phyloP scores from a whole-genome alignment of 2,329 filamentous ascomycete genomes.

The Cladophialophora yegresii region DNA sequence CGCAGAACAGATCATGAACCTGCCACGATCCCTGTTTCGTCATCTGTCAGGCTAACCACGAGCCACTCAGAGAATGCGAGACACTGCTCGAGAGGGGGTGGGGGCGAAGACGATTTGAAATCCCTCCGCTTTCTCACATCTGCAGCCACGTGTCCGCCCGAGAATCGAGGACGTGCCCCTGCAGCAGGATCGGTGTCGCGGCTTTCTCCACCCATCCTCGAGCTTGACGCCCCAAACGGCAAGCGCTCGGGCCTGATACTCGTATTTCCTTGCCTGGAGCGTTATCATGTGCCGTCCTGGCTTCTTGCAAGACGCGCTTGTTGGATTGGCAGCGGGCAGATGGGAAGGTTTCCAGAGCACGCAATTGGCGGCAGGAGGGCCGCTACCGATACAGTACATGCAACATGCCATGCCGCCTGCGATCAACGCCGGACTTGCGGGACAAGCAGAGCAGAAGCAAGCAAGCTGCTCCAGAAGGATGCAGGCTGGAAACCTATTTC shows the following conservation, averaged over 20 bases:
- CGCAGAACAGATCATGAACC: not conserved
- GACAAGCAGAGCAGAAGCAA: not conserved
- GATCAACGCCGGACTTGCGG: not conserved
- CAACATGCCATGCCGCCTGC: not conserved
- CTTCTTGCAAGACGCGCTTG: not conserved
- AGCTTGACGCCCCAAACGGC: not conserved
- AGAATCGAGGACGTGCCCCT: conserved; percentile 21
- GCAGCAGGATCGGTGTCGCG: conserved; percentile 18
- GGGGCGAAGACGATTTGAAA: not conserved
- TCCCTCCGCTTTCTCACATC: not conserved
- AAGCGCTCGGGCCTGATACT: not conserved
- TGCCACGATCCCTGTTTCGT: not conserved
- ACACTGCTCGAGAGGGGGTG: not conserved
- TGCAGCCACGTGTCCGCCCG: conserved; percentile 26
- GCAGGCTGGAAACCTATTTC: not conserved
- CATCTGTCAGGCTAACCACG: not conserved
- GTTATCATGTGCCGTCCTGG: not conserved
- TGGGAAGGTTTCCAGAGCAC: not conserved
- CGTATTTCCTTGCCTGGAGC: not conserved
- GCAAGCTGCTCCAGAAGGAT: not conserved
- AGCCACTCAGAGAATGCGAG: not conserved
- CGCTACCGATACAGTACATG: not conserved
- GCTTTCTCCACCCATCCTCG: not conserved
- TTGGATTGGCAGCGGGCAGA: not conserved
- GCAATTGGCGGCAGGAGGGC: not conserved